phyloP scores from a whole-genome alignment of 768 basidiomycete species.

The Termitomyces sp. region DNA sequence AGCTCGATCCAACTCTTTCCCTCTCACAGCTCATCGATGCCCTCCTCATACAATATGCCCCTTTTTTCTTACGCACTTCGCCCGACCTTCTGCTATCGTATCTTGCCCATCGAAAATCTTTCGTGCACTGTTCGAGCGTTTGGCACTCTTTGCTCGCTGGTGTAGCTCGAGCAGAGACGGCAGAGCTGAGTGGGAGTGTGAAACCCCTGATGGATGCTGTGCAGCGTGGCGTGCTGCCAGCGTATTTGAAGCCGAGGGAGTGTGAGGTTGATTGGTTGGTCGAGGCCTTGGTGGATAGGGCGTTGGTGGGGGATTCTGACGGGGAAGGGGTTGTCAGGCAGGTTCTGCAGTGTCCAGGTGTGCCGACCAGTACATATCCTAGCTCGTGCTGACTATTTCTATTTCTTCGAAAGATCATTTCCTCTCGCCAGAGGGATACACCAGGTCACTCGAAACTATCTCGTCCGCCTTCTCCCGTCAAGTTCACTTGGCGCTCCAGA shows the following conservation, averaged over 20 bases:
- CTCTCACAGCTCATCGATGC: conserved; percentile 39
- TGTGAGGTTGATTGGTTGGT: conserved; percentile 42
- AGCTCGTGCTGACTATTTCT: neutral
- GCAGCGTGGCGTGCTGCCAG: conserved; percentile 32
- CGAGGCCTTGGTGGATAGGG: conserved; percentile 31
- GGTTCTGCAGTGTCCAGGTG: conserved; percentile 38
- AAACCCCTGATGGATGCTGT: conserved; percentile 36
- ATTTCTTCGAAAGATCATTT: conserved; percentile 25
- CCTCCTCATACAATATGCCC: conserved; percentile 32
- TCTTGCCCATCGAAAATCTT: conserved; percentile 37
- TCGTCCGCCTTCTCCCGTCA: conserved; percentile 28
- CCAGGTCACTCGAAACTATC: conserved; percentile 26
- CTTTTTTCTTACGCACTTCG: conserved; percentile 33
- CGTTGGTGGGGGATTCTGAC: conserved; percentile 22
- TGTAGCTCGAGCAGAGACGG: neutral
- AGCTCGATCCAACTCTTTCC: too few relatives aligned
- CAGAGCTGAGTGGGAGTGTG: conserved; percentile 23
- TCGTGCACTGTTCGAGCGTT: conserved; percentile 24
- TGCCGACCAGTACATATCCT: neutral
- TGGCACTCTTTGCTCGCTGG: conserved; percentile 42
- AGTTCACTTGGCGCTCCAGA: conserved; percentile 28
- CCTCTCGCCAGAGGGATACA: conserved; percentile 27
- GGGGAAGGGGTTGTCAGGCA: conserved; percentile 27
- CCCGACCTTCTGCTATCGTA: conserved; percentile 47
- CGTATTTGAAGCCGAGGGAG: conserved; percentile 36